Conservation (phyloP, 1,139 yeast species). For the Kodamaea sp. region DNA sequence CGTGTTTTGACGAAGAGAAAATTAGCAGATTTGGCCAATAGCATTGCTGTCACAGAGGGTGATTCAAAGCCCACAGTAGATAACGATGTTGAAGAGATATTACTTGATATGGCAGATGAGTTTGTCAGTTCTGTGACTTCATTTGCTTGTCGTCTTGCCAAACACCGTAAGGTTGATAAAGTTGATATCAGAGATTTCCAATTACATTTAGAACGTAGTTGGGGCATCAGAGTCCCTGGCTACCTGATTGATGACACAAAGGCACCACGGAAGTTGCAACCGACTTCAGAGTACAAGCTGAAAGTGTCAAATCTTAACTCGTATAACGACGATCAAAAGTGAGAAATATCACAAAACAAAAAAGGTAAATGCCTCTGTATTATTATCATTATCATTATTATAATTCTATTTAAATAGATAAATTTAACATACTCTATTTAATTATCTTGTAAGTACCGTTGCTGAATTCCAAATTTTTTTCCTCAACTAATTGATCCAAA, state of each 20-base stretch:
- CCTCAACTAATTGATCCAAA: constrained; percentile 19
- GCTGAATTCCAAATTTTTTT: constrained; percentile 12
- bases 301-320: constrained; percentile 5
- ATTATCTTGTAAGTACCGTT: constrained; percentile 17
- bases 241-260: constrained; percentile 86
- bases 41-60: constrained; percentile 80
- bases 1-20: constrained; percentile 87
- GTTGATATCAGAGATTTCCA: constrained; percentile 88
- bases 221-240: constrained; percentile 95
- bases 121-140: constrained; percentile 86
- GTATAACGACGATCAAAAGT: too few species aligned
- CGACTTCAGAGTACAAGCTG: constrained; percentile 57
- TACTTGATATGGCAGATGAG: constrained; percentile 92
- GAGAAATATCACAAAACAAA: neutral
- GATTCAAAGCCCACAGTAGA: constrained; percentile 88
- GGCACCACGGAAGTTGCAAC: constrained; percentile 76
- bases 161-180: constrained; percentile 84
- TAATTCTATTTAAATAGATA: constrained; percentile 1
- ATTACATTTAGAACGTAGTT: constrained; percentile 85
- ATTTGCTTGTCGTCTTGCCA: constrained; percentile 92
- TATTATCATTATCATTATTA: constrained; percentile 2
- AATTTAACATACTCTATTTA: neutral
- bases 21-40: constrained; percentile 75
- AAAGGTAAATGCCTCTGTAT: neutral
- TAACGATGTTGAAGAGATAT: constrained; percentile 90